These are phyloP conservation scores for Phyllosticta citriasiana DNA, from an alignment of 2,329 filamentous ascomycete species.

Conservation along the genomic window DNA sequence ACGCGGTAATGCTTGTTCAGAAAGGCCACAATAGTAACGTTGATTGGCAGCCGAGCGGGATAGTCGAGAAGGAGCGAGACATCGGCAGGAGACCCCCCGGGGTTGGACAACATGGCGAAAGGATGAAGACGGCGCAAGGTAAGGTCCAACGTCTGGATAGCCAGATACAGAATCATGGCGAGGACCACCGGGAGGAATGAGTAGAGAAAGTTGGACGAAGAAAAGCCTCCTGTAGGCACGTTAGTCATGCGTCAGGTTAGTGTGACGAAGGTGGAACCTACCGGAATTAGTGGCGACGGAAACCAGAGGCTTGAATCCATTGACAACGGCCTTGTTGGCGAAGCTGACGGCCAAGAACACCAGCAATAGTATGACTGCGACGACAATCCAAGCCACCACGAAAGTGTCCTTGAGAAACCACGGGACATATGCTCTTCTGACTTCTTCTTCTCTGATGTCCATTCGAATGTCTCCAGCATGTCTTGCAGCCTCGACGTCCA, in stretches of 20 bases:
- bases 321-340: slow-evolving; percentile 53
- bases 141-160: slow-evolving; percentile 58
- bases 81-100: slow-evolving; percentile 51
- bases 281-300: slow-evolving; percentile 46
- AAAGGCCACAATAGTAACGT: slow-evolving; percentile 48
- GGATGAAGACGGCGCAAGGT: slow-evolving; percentile 57
- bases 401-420: slow-evolving; percentile 62
- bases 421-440: slow-evolving; percentile 60
- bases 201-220: slow-evolving; percentile 80
- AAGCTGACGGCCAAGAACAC: slow-evolving; percentile 67
- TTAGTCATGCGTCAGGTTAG: neutral
- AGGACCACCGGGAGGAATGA: slow-evolving; percentile 61
- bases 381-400: slow-evolving; percentile 53
- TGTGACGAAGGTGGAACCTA: slow-evolving; percentile 10
- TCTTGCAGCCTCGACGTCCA: slow-evolving; percentile 22
- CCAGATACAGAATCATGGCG: slow-evolving; percentile 56
- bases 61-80: slow-evolving; percentile 62
- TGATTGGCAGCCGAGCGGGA: slow-evolving; percentile 53
- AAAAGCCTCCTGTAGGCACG: slow-evolving; percentile 51
- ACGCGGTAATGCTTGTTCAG: slow-evolving; percentile 56
- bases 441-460: slow-evolving; percentile 40
- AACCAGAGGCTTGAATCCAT: slow-evolving; percentile 64
- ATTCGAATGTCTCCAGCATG: slow-evolving; percentile 35
- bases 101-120: slow-evolving; percentile 53
- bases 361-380: slow-evolving; percentile 28